Base-by-base conservation (phyloP, 208 protist species). In the Lotmaria passim region DNA sequence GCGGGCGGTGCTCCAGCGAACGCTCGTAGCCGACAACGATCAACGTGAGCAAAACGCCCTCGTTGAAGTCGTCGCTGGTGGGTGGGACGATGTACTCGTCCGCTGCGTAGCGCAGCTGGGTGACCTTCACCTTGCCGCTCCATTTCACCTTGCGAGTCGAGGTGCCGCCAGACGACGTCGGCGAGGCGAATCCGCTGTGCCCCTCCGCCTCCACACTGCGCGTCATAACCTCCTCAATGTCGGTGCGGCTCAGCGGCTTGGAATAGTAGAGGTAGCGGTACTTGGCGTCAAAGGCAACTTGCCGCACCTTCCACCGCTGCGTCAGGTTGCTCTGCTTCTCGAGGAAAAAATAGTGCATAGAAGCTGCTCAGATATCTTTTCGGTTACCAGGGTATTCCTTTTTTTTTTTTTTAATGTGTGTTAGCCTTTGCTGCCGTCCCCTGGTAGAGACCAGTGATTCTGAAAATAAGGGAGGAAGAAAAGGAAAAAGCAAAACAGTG, bases 241-340 rank as follows among this genome's bases (percentile, higher is more conserved):
- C 73, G 7, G 26, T 41, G 10, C 51, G 36, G 46, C 68, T 75
- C 23, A 86, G 33, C 14, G 73, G 52, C 21, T 65, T 73, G 64
- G 75, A 76, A 71, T 82, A 86, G 68, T 86, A 86, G 24, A 86
- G 60, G 58, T 86, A 82, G 21, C 81, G 75, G 46, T 75, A 76
- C 63, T 79, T 78, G 58, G 67, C 51, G 53, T 86, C 81, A 24
- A 86, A 76, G 62, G 81, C 81, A n/a, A 86, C 59, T 69, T 78
- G 75, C 26, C 81, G 81, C 44, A 79, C 52, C 65, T 78, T 77
- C 81, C 81, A 86, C 33, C 64, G 68, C 64, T 69, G 73, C 7
- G 78, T 80, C 1, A 80, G 53, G 15, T 67, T 53, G 57, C 66
- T 80, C 51, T 74, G 63, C 78, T 83, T 83, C 34, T 83, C 73